A percentile compares a stretch with the other conserved stretches of the same genome.
Conservation (phyloP, 2,329 filamentous ascomycete species). For the Penicillium sp. region DNA sequence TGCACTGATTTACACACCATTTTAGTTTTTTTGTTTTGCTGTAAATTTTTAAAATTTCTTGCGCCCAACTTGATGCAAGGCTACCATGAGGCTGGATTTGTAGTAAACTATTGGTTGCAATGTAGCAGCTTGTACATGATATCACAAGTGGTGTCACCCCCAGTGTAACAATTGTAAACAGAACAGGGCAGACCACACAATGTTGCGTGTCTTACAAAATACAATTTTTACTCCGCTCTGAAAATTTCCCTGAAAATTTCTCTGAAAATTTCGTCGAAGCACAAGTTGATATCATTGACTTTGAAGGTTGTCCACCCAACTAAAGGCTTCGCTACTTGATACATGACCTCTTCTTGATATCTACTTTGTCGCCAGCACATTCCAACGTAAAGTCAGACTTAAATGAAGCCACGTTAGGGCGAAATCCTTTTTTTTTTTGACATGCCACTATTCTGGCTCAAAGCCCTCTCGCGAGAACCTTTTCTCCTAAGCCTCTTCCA, state of each 20-base stretch:
- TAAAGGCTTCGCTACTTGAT: background rate
- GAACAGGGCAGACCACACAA: background rate
- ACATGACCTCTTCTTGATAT: background rate
- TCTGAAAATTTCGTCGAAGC: background rate
- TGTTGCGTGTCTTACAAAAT: background rate
- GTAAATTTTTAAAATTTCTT: background rate
- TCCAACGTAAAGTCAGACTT: background rate
- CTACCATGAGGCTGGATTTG: background rate
- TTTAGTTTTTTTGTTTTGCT: background rate
- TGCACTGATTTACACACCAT: background rate
- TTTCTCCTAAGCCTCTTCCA: background rate
- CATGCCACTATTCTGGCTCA: background rate
- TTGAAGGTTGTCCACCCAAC: background rate
- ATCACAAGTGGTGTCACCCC: background rate
- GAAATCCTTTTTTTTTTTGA: background rate
- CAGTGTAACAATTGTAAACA: background rate
- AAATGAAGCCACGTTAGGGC: background rate
- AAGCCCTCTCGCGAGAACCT: background rate
- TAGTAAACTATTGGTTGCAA: background rate
- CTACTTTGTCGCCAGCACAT: too few relatives aligned
- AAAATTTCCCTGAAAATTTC: background rate
- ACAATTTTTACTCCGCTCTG: background rate
- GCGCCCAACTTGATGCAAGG: background rate
- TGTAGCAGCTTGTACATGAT: background rate
- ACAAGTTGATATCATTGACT: background rate